Percentiles rank a stretch among this genome's conserved stretches.
Evolutionary conservation across 129 eudicot species (phyloP).

Genomic region (Escallonia herrerae): DNA sequence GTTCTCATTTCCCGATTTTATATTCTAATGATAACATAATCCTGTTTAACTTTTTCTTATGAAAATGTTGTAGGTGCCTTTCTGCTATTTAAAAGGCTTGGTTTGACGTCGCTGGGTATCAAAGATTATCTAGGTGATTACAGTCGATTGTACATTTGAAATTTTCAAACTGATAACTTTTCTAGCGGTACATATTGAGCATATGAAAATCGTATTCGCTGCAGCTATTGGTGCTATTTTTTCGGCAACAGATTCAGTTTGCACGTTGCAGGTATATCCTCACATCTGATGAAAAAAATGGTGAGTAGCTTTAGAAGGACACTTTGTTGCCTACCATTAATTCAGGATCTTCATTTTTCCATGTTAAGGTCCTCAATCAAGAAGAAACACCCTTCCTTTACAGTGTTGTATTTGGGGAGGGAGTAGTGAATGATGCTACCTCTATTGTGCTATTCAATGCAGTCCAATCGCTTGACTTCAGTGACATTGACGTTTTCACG

Average conservation of each 20-base stretch:
- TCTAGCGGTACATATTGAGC: not conserved
- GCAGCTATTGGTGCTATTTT: constrained; percentile 1
- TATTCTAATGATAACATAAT: not conserved
- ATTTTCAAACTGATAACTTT: not conserved
- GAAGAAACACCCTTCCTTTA: constrained; percentile 5
- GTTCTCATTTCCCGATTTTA: not conserved
- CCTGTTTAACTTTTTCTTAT: not conserved
- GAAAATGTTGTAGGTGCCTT: not conserved
- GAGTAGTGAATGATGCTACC: constrained; percentile 7
- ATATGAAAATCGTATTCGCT: not conserved
- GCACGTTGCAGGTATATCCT: constrained; percentile 2
- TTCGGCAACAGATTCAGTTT: constrained; percentile 2
- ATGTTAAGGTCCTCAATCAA: constrained; percentile 5
- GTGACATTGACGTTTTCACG: not conserved
- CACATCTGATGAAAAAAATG: not conserved
- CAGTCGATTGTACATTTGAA: not conserved
- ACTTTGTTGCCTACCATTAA: too few relatives aligned
- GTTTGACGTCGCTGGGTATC: not conserved
- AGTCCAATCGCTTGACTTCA: not conserved
- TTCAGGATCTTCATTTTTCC: not conserved
- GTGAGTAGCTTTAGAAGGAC: too few relatives aligned
- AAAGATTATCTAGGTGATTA: not conserved
- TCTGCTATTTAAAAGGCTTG: constrained; percentile 1
- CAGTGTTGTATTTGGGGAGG: constrained; percentile 6
- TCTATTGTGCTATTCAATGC: constrained; percentile 3